phyloP scores from a whole-genome alignment of 106 monocot genomes.

The Ottelia alismoides region DNA sequence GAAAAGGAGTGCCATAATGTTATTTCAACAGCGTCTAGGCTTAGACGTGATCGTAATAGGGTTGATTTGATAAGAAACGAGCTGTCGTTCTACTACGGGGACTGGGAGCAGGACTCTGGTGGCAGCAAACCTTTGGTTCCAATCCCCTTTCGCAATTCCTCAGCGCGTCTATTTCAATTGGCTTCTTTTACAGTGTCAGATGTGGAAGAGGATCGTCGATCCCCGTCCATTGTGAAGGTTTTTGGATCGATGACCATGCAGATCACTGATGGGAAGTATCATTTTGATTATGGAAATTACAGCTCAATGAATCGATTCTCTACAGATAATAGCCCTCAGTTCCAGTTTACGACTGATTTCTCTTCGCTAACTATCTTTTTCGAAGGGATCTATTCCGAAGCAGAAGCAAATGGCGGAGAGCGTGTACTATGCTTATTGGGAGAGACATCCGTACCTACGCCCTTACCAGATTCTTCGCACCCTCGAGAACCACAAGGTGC shows the following conservation, averaged over 20 bases:
- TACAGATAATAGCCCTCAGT: constrained; percentile 11
- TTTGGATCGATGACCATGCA: constrained; percentile 31
- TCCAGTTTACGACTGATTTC: constrained; percentile 29
- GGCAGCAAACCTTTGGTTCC: background rate
- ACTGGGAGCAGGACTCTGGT: constrained; percentile 37
- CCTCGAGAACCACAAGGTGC: constrained; percentile 21
- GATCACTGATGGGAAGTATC: constrained; percentile 3
- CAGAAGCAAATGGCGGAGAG: constrained; percentile 31
- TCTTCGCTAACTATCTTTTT: constrained; percentile 32
- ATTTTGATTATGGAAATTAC: constrained; percentile 7
- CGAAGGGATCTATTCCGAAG: constrained; percentile 53
- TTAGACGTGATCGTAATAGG: constrained; percentile 15
- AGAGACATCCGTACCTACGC: constrained; percentile 29
- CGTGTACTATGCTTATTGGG: constrained; percentile 50
- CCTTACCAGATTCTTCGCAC: constrained; percentile 13
- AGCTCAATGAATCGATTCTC: constrained; percentile 8
- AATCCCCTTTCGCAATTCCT: too few relatives aligned
- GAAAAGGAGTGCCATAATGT: constrained; percentile 24
- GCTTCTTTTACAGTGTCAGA: constrained; percentile 27
- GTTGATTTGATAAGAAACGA: constrained; percentile 15
- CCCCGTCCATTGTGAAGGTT: constrained; percentile 26
- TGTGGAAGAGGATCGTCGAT: constrained; percentile 15
- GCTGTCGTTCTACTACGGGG: constrained; percentile 38
- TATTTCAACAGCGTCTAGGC: constrained; percentile 22
- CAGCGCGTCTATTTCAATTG: too few relatives aligned